Conservation (phyloP, 768 basidiomycete species). For the Suillus clintonianus region DNA sequence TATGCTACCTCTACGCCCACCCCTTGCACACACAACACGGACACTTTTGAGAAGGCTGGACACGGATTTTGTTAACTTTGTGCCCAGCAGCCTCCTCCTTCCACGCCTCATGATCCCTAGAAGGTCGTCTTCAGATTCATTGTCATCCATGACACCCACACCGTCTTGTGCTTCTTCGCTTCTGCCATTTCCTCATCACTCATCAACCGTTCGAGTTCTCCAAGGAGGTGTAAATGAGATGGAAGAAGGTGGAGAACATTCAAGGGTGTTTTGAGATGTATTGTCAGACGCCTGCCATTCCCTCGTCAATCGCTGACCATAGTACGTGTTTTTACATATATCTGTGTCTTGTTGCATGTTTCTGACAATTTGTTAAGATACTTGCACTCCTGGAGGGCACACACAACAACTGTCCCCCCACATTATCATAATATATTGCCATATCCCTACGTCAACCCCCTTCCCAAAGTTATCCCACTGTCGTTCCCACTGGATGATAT, state of each 20-base stretch:
- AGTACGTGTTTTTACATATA: slow-evolving; percentile 43
- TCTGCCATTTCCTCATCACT: slow-evolving; percentile 53
- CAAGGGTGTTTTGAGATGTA: slow-evolving; percentile 54
- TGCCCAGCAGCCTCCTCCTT: too few species aligned
- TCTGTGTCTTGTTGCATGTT: slow-evolving; percentile 1
- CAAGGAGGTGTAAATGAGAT: slow-evolving; percentile 54
- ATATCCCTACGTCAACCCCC: slow-evolving; percentile 40
- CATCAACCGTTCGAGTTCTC: slow-evolving; percentile 46
- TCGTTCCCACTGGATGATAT: slow-evolving; percentile 75
- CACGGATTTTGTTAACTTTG: slow-evolving; percentile 77
- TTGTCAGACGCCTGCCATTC: slow-evolving; percentile 74
- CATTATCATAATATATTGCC: slow-evolving; percentile 42
- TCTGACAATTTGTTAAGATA: slow-evolving; percentile 45
- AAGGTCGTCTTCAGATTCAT: slow-evolving; percentile 29
- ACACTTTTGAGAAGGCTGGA: slow-evolving; percentile 69
- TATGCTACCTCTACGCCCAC: slow-evolving; percentile 49
- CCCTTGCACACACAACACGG: background rate
- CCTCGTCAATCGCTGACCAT: slow-evolving; percentile 82
- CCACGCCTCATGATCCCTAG: too few species aligned
- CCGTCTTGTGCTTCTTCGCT: slow-evolving; percentile 68
- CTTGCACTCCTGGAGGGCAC: slow-evolving; percentile 85
- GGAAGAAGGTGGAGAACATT: slow-evolving; percentile 48
- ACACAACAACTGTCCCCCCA: slow-evolving; percentile 48
- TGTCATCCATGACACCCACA: slow-evolving; percentile 47
- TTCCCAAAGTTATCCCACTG: slow-evolving; percentile 27